Evolutionary conservation across 2,329 filamentous ascomycete species (phyloP), one percentile per base, ranked within the genome.

Genomic region (Arachnopeziza araneosa): DNA sequence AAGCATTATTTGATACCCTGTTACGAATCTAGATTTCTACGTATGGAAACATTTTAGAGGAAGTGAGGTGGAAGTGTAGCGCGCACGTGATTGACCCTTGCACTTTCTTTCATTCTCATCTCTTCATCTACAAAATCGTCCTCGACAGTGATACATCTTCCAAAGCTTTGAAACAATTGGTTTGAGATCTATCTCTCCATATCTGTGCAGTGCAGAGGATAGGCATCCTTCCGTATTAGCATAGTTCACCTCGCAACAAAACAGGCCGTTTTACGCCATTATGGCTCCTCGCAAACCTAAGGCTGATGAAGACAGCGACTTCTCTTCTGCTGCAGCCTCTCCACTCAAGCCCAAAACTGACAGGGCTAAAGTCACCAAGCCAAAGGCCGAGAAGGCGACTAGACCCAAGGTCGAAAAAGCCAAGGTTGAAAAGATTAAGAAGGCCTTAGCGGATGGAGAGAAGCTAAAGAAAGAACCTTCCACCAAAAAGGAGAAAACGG

Each of bases 1-100:
- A 17, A 44, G 36, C 36, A 44, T 62, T 64, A 60, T 59, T 63
- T 66, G 63, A 68, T 69, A 67, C 65, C 65, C 22, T 56, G 52
- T 32, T 44, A 23, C 50, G 23, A 26, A 2, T 23, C 21, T 51
- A 52, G 6, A 23, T 12, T 24, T n/a, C 49, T 9, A 23, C 49
- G 19, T 21, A 53, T 14, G 26, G 26, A 30, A 30, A 9, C 9
- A 5, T 30, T 30, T 4, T 4, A 9, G 9, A 30, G 26, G 26
- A 7, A 44, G 36, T 44, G 17, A 44, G 36, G 36, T 44, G 10
- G 36, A 44, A 44, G 36, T 9, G 4, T 12, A 14, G 17, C 17
- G 17, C 36, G 36, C 36, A 44, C 36, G 36, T 44, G 36, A 44
- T 19, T 44, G 17, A 12, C 6, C 36, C 6, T 44, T 4, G 4